These are phyloP conservation scores for Limnanthes douglasii DNA, from an alignment of 345 rosid species.

Conservation along the genomic window DNA sequence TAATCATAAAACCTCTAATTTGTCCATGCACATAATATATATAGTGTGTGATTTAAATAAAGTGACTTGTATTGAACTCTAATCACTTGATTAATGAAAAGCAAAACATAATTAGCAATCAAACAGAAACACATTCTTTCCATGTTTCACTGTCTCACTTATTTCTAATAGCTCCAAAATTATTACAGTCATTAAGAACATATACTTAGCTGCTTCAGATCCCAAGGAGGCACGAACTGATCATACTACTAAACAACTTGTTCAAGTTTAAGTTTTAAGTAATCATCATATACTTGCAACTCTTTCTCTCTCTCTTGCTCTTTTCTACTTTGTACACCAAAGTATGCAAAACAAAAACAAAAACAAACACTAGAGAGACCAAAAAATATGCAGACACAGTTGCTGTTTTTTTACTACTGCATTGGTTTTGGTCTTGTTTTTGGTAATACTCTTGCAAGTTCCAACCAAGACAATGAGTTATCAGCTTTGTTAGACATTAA, in stretches of 20 bases:
- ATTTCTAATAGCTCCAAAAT: constrained; percentile 47
- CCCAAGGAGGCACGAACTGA: constrained; percentile 60
- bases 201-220: constrained; percentile 35
- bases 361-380: constrained; percentile 9
- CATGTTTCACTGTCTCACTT: constrained; percentile 68
- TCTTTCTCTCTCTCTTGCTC: constrained; percentile 11
- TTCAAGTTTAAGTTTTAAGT: constrained; percentile 6
- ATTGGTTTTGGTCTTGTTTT: constrained; percentile 31
- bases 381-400: constrained; percentile 22
- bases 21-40: too few species aligned
- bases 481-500: constrained; percentile 39
- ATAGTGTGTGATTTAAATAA: too few species aligned
- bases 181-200: constrained; percentile 37
- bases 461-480: constrained; percentile 20
- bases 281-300: constrained; percentile 4
- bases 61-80: too few species aligned
- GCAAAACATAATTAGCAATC: too few species aligned
- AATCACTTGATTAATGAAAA: too few species aligned
- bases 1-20: too few species aligned
- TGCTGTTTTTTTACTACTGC: constrained; percentile 30
- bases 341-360: constrained; percentile 15
- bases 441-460: constrained; percentile 17
- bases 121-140: constrained; percentile 51
- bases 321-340: constrained; percentile 9
- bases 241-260: constrained; percentile 9